Percentiles rank a stretch among this genome's conserved stretches.
These are phyloP conservation scores for Phyllostachys edulis DNA, from an alignment of 176 grass and related monocot genomes.

Conservation along the genomic window DNA sequence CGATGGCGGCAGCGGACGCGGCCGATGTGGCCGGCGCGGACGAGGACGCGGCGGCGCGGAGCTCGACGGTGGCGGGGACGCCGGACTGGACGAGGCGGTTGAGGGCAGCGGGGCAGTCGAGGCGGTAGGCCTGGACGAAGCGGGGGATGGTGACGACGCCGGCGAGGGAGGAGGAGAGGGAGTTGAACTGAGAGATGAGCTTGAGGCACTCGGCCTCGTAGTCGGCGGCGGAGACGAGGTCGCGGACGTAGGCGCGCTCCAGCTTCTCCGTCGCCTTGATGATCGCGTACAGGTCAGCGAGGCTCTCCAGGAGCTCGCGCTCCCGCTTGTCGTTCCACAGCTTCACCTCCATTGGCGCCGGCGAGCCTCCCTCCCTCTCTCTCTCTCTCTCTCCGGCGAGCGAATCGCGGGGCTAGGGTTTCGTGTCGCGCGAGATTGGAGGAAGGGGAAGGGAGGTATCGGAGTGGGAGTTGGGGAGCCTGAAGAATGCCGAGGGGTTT, in stretches of 20 bases:
- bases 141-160: conserved; percentile 72
- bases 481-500: conserved; percentile 1
- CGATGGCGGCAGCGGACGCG: conserved; percentile 62
- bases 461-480: background rate
- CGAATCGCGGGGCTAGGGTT: conserved; percentile 47
- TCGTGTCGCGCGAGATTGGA: conserved; percentile 22
- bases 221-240: conserved; percentile 80
- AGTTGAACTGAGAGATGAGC: conserved; percentile 92
- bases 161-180: conserved; percentile 75
- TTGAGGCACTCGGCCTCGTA: conserved; percentile 98
- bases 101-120: conserved; percentile 83
- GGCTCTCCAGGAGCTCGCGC: conserved; percentile 87
- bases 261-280: conserved; percentile 94
- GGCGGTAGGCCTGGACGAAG: conserved; percentile 81
- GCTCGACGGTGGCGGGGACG: conserved; percentile 94
- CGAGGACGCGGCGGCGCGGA: conserved; percentile 55
- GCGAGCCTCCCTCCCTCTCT: background rate
- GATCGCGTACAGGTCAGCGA: conserved; percentile 91
- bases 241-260: conserved; percentile 95
- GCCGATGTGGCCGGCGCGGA: conserved; percentile 36
- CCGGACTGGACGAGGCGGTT: conserved; percentile 87
- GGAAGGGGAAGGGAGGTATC: background rate
- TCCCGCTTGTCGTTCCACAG: conserved; percentile 94
- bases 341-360: conserved; percentile 66
- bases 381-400: no score